Evolutionary conservation across 83 land plant genomes (phyloP), one percentile per base, ranked within the genome.

Genomic region (Picea abies): DNA sequence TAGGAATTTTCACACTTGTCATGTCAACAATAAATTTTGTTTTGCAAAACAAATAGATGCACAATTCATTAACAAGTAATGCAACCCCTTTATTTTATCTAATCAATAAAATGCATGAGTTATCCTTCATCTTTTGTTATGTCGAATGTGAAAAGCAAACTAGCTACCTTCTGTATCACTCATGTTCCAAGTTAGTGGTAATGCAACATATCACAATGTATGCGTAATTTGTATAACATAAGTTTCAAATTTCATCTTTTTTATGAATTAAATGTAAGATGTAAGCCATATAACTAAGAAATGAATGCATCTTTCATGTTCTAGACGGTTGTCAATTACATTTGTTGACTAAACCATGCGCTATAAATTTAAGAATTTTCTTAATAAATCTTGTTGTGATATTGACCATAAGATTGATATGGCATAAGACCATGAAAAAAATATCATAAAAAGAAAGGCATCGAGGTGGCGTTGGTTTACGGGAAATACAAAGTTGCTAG

Each of bases 151-250:
- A 94, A 47, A 84, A 83, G 1, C 84, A 67, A 79, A 61, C 11
- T 2, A 88, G 84, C 63, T 92, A 93, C 56, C 96, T 25, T 92
- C 96, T 76, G 94, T 92, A 56, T 90, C 96, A 56, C 90, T 94
- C 49, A 94, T 94, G 96, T 92, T 94, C 90, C 93, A 87, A 84
- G 79, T 94, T 61, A 93, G 96, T 8, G 90, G 87, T 23, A 81
- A 84, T 75, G 96, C 96, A 19, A 71, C 94, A 62, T 94, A 94
- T 61, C 87, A 90, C 11, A 79, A 89, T 86, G 96, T 94, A 82
- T 87, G 90, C 66, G 75, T 66, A 58, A 17, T 14, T 58, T 58
- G 3, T 58, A 4, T 58, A 58, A 58, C 16, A 15, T 58, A 58
- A 23, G 29, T 60, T 60, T 23, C 78, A 22, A 49, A 22, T n/a